Evolutionary conservation across 2,329 filamentous ascomycete genomes (phyloP), one percentile per base, ranked within the genome.

Genomic region (Cladophialophora exuberans): DNA sequence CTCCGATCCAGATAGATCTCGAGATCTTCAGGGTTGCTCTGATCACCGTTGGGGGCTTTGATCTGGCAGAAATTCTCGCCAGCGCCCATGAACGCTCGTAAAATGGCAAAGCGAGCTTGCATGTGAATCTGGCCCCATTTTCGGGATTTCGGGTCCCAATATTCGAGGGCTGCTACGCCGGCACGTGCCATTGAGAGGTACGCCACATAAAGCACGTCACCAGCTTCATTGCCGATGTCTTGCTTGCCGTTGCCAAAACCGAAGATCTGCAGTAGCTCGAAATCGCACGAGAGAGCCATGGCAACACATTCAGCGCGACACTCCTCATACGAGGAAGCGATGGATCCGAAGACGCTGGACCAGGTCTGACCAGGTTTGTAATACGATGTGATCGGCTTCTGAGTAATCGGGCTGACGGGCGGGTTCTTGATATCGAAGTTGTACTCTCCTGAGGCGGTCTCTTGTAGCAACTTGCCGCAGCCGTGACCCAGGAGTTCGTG

Each of bases 321-420:
- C 73, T 97, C 93, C 73, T 97, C 93, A 67, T 96, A 97, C 13
- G 87, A 89, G 3, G 88, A 90, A 31, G 92, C 90, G 61, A 95
- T 84, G 57, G 88, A 84, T 22, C 92, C 91, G 67, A 97, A 97
- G 0, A 96, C 90, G 4, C 87, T 90, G 52, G 90, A 89, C 92
- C 92, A 97, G 0, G 93, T 97, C 73, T 97, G 90, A 2, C 91
- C 91, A 2, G 90, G 90, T 73, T 94, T 96, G 77, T 97, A 97
- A 86, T 88, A 97, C 1, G 87, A 90, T 2, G 82, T 83, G 43
- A 97, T 79, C 1, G 89, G 88, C 72, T 93, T 87, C 57, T 83
- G 80, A 4, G 85, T 89, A 35, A 97, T 73, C 0, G 92, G 93
- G 66, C 85, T 95, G 47, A 90, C 75, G 0, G 93, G 93, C 6